Evolutionary conservation across 345 rosid genomes (phyloP).

Genomic region (Euphorbia tirucalli): DNA sequence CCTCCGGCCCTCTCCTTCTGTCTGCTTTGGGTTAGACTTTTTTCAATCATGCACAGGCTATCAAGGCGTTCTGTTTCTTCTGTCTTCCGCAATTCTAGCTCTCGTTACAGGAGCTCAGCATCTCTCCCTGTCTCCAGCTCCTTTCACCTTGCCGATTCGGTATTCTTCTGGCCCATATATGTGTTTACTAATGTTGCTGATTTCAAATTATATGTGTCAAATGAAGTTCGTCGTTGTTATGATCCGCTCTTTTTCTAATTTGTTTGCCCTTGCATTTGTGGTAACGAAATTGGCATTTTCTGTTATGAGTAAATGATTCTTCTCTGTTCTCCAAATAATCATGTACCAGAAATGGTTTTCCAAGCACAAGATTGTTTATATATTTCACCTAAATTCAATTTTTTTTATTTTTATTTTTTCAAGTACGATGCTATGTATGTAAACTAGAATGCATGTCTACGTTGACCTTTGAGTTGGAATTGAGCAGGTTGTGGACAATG

Average conservation of each 20-base stretch:
- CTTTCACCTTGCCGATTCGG: constrained; percentile 35
- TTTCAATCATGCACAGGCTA: constrained; percentile 58
- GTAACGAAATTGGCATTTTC: not conserved
- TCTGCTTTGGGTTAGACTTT: too few relatives aligned
- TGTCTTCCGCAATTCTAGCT: constrained; percentile 42
- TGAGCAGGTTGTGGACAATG: constrained; percentile 46
- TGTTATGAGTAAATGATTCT: not conserved
- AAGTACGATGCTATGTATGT: not conserved
- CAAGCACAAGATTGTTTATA: too few relatives aligned
- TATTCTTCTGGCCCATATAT: too few relatives aligned
- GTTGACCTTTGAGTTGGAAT: not conserved
- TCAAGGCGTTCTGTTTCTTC: constrained; percentile 66
- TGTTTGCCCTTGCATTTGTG: not conserved
- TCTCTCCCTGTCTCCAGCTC: constrained; percentile 42
- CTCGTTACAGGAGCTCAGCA: constrained; percentile 32
- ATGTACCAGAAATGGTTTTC: not conserved
- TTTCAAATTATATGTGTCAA: not conserved
- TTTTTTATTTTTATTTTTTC: too few relatives aligned
- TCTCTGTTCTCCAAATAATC: not conserved
- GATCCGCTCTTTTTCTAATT: not conserved
- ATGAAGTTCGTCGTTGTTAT: not conserved
- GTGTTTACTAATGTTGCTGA: too few relatives aligned
- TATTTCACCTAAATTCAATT: too few relatives aligned
- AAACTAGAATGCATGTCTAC: not conserved
- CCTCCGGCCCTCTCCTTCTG: not conserved